Percentiles rank a stretch among this genome's conserved stretches.
These are phyloP conservation scores for Metschnikowia koreensis DNA, from an alignment of 805 yeast species.

Conservation along the genomic window DNA sequence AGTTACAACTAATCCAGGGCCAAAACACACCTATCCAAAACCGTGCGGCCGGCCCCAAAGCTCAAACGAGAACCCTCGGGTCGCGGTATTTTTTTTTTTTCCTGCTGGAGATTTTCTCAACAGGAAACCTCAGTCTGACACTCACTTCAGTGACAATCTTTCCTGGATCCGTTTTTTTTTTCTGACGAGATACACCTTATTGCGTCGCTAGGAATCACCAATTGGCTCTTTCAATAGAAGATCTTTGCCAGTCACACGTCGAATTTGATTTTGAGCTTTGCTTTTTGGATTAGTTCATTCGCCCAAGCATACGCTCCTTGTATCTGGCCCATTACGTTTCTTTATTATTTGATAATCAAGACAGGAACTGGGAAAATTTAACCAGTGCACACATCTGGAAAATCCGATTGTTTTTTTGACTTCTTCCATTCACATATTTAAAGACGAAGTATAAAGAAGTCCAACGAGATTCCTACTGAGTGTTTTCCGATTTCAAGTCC, in stretches of 20 bases:
- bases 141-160: background rate
- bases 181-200: too few relatives aligned
- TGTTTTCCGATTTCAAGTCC: too few relatives aligned
- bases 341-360: too few relatives aligned
- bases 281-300: background rate
- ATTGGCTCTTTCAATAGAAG: background rate
- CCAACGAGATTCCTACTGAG: too few relatives aligned
- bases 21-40: background rate
- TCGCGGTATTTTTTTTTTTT: conserved; percentile 1
- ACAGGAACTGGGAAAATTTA: too few relatives aligned
- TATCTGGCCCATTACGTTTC: background rate
- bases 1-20: background rate
- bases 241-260: background rate
- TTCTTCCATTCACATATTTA: too few relatives aligned
- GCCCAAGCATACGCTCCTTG: background rate
- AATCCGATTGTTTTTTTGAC: too few relatives aligned
- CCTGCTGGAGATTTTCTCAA: conserved; percentile 8
- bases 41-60: background rate
- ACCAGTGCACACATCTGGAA: too few relatives aligned
- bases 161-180: background rate
- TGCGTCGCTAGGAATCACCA: background rate
- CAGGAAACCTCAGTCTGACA: background rate
- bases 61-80: too few relatives aligned
- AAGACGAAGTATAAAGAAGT: too few relatives aligned
- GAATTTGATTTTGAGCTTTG: background rate